Evolutionary conservation across 73 alveolate genomes (phyloP).

Genomic region (Symbiodinium natans): DNA sequence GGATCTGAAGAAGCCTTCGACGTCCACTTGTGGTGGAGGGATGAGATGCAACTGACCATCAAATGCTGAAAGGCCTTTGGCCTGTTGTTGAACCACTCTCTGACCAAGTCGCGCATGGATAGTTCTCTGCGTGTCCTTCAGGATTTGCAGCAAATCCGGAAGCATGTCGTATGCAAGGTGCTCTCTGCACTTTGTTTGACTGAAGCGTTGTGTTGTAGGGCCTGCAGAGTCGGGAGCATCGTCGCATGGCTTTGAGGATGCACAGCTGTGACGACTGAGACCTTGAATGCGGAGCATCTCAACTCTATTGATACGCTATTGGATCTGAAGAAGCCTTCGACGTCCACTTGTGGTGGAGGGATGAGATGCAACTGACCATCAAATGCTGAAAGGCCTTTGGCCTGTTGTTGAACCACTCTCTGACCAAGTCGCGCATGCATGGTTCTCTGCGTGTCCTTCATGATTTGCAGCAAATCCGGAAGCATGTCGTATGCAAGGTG

Average conservation of each 20-base stretch:
- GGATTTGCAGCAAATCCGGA: too few species aligned
- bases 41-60: background rate
- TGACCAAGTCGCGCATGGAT: too few species aligned
- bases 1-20: conserved; percentile 56
- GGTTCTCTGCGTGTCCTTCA: too few species aligned
- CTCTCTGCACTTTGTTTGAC: background rate
- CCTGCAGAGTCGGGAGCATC: background rate
- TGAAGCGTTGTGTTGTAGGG: too few species aligned
- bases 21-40: background rate
- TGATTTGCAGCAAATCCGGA: too few species aligned
- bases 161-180: background rate
- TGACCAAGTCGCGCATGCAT: too few species aligned
- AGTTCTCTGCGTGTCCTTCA: too few species aligned
- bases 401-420: background rate
- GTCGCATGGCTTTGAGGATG: conserved; percentile 23
- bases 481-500: background rate
- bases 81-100: background rate
- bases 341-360: background rate
- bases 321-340: conserved; percentile 56
- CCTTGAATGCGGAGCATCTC: background rate
- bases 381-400: too few species aligned
- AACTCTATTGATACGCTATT: conserved; percentile 13
- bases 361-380: background rate
- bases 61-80: too few species aligned
- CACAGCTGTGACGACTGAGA: background rate